Conservation (phyloP, 169 alveolate genomes). For the Cryptosporidium baileyi region DNA sequence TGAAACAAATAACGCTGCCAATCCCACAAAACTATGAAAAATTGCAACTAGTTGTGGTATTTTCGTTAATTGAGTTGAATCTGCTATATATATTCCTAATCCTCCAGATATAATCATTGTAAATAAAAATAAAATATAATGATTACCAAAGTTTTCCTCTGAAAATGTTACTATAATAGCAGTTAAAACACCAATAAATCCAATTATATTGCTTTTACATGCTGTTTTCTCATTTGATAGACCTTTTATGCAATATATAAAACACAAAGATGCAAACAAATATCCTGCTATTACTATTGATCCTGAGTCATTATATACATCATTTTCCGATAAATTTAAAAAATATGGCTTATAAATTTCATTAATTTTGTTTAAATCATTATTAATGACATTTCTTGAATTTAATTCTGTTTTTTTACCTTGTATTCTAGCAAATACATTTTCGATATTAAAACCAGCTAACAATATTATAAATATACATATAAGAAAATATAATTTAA, state of each 20-base stretch:
- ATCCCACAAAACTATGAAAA: conserved; percentile 46
- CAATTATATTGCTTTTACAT: conserved; percentile 62
- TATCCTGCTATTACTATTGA: conserved; percentile 40
- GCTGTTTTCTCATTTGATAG: conserved; percentile 57
- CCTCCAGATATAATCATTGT: conserved; percentile 72
- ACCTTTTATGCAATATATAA: conserved; percentile 60
- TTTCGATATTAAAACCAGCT: too few relatives aligned
- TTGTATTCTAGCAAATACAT: too few relatives aligned
- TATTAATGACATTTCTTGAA: too few relatives aligned
- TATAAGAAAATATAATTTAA: too few relatives aligned
- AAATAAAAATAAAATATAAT: conserved; percentile 72
- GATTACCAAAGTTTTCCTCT: conserved; percentile 62
- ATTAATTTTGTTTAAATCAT: not conserved
- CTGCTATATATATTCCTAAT: conserved; percentile 75
- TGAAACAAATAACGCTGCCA: conserved; percentile 60
- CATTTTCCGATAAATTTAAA: too few relatives aligned
- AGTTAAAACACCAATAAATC: conserved; percentile 62
- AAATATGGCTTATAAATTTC: not conserved
- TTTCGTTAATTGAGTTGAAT: conserved; percentile 15
- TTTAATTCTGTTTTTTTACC: too few relatives aligned
- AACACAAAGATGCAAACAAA: conserved; percentile 62
- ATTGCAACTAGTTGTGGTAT: conserved; percentile 61
- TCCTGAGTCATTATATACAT: not conserved
- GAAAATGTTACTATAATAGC: conserved; percentile 49
- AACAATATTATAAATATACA: too few relatives aligned